Base-by-base conservation (phyloP, 2,329 filamentous ascomycete genomes). In the Penicillium nordicum region DNA sequence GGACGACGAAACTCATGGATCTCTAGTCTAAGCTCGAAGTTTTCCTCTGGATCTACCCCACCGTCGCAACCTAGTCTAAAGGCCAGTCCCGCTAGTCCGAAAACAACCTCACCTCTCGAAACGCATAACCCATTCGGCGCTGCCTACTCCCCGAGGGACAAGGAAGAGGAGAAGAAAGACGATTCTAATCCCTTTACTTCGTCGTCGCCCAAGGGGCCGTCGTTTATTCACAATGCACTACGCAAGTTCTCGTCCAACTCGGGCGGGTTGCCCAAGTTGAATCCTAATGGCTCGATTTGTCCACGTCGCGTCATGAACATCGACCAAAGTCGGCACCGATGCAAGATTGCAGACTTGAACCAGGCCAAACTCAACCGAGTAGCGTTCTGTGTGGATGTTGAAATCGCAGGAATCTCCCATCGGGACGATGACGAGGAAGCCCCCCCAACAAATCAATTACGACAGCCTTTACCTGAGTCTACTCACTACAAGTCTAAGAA, bases 301-400 rank as follows among this genome's bases (percentile, higher is more conserved):
- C 88, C 92, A 66, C 84, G 94, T 47, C 85, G 81, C 62, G 81
- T 96, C 8, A 78, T 97, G 77, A 99, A 99, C 68, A 81, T 97
- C 43, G 91, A 97, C 70, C 85, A 79, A 9, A 82, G 88, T 63
- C 84, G 94, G 41, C 87, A 93, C 68, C 81, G 94, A 61, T 96
- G 91, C 71, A 82, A 84, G 25, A 85, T 97, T 30, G 79, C 84
- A 5, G 92, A 96, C 63, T 79, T 99, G 45, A 87, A 92, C 63
- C 85, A 88, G 67, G 84, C 85, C 47, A 96, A 94, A 71, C 75
- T 99, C 57, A 84, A 91, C 52, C 85, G 92, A 51, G 94, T 99
- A 0, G 89, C 93, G 0, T 99, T 99, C 69, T 96, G 90, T 65
- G 94, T 99, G 3, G 94, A 99, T 69, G 92, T 99, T 5, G 94